Conservation (phyloP, 495 filamentous ascomycete genomes). For the Trichoderma orchidacearum region DNA sequence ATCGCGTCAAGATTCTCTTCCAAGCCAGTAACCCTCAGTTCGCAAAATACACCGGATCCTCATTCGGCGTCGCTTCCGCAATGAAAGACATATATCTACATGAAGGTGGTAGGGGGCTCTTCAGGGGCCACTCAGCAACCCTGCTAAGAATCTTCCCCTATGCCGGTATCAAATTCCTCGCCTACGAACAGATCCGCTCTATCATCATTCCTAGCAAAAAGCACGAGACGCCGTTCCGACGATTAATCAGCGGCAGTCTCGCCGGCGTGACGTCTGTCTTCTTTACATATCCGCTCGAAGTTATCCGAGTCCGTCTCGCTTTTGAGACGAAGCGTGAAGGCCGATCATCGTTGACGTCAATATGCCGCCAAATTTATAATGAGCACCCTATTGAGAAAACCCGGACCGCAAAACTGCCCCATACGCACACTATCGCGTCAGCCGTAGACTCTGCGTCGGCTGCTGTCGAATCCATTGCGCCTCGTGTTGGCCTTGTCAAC, state of each 20-base stretch:
- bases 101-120: slow-evolving; percentile 66
- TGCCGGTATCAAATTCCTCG: slow-evolving; percentile 92
- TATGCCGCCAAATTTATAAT: slow-evolving; percentile 72
- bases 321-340: slow-evolving; percentile 72
- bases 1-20: slow-evolving; percentile 97
- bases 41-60: slow-evolving; percentile 77
- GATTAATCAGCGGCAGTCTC: slow-evolving; percentile 63
- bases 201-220: slow-evolving; percentile 52
- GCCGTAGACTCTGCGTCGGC: slow-evolving; percentile 13
- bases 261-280: slow-evolving; percentile 87
- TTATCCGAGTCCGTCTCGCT: slow-evolving; percentile 81
- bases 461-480: slow-evolving; percentile 25
- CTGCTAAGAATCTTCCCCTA: slow-evolving; percentile 93
- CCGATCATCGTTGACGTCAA: slow-evolving; percentile 50
- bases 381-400: slow-evolving; percentile 35
- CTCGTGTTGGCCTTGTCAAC: slow-evolving; percentile 60
- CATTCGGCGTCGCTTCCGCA: slow-evolving; percentile 63
- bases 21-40: slow-evolving; percentile 92
- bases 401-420: slow-evolving; percentile 1
- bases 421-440: slow-evolving; percentile 7
- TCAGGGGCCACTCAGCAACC: slow-evolving; percentile 87
- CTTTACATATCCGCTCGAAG: slow-evolving; percentile 87
- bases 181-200: slow-evolving; percentile 87
- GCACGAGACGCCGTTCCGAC: slow-evolving; percentile 68
- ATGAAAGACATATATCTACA: slow-evolving; percentile 68